Base-by-base conservation (phyloP, 2,329 filamentous ascomycete genomes). In the Graphium sp. region DNA sequence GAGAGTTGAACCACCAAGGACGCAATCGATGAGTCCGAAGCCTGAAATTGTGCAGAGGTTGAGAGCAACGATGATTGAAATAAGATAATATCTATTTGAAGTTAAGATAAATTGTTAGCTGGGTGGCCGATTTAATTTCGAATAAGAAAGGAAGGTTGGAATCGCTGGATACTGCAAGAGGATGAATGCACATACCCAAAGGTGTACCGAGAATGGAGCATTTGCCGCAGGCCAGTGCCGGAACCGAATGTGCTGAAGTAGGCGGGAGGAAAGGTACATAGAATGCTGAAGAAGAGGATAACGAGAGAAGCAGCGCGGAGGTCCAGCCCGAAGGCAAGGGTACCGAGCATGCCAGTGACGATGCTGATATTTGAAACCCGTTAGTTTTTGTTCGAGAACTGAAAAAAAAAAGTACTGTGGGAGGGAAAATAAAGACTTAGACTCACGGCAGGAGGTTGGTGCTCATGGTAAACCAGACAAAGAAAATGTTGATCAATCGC, bases 171-270 rank as follows among this genome's bases (percentile, higher is more conserved):
- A n/a, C n/a, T n/a, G n/a, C n/a, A n/a, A n/a, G n/a, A n/a, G n/a
- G n/a, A n/a, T n/a, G n/a, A n/a, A n/a, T n/a, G n/a, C n/a, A 53
- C 22, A 60, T 45, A 56, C n/a, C 60, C 69, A 41, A 73, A 77
- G 22, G 62, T 65, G 44, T 65, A 76, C 14, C 72, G 56, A 4
- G 72, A 69, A 37, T 72, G 67, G 6, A 76, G 60, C 58, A 76
- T 71, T 45, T 75, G 70, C 11, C 71, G 58, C 58, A 76, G 63
- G 23, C 70, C 72, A 7, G 68, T 74, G 45, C 62, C 64, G 5
- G 70, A 66, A 0, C 70, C 69, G 28, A 72, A 47, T 0, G 62
- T 70, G 23, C 60, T 60, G 15, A 75, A 49, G 38, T 64, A 72
- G 4, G 65, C 69, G 1, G 68, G 62, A 1, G 62, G 51, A 6